Evolutionary conservation across 1,284 basidiomycete species (phyloP).

Genomic region (Termitomyces sp.): DNA sequence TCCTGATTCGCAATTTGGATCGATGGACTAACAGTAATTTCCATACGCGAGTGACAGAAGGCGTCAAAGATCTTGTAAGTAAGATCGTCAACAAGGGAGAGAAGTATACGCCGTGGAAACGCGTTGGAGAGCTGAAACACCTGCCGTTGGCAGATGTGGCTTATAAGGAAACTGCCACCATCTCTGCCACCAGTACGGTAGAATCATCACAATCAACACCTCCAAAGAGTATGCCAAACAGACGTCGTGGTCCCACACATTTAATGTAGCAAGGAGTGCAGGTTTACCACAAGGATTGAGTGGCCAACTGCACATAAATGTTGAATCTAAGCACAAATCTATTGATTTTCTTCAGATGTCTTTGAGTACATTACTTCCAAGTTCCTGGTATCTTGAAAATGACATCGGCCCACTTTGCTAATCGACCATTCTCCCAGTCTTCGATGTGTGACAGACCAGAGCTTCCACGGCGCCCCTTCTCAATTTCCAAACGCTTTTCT

Average conservation of each 20-base stretch:
- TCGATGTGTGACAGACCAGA: conserved; percentile 72
- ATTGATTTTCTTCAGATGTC: conserved; percentile 10
- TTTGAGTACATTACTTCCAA: conserved; percentile 48
- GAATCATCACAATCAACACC: conserved; percentile 6
- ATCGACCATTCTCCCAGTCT: conserved; percentile 75
- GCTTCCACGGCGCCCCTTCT: conserved; percentile 57
- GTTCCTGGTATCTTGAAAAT: conserved; percentile 76
- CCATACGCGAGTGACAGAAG: conserved; percentile 33
- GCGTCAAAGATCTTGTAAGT: conserved; percentile 34
- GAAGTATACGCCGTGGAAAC: conserved; percentile 44
- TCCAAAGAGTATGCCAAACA: conserved; percentile 7
- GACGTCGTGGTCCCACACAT: conserved; percentile 1
- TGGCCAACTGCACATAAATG: background rate
- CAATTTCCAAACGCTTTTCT: conserved; percentile 73
- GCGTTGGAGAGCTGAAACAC: conserved; percentile 32
- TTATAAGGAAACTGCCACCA: conserved; percentile 28
- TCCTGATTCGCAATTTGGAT: conserved; percentile 53
- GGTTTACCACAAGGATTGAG: background rate
- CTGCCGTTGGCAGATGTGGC: background rate
- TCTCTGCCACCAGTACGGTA: conserved; percentile 12
- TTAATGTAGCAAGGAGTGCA: background rate
- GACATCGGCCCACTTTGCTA: conserved; percentile 71
- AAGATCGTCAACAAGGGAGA: conserved; percentile 29
- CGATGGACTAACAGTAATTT: conserved; percentile 44
- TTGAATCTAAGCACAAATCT: conserved; percentile 4